These are phyloP conservation scores for Elsinoe necatrix DNA, from an alignment of 2,329 filamentous ascomycete species.

Conservation along the genomic window DNA sequence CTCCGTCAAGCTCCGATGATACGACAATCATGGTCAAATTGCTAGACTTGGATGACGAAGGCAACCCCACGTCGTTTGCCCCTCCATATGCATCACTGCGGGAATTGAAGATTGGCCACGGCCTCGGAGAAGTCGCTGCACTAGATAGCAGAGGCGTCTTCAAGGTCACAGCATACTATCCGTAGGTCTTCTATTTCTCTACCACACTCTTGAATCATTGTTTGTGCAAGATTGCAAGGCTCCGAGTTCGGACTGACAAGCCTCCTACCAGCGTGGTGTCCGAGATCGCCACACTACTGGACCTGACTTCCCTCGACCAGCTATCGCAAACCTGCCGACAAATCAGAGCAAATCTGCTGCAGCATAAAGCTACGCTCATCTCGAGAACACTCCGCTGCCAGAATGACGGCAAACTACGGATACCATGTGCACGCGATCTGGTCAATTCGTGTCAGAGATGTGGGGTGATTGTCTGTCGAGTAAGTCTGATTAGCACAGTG, in stretches of 20 bases:
- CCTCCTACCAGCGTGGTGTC: slow-evolving; percentile 65
- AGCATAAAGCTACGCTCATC: slow-evolving; percentile 67
- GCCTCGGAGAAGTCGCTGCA: neutral
- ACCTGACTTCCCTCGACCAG: slow-evolving; percentile 78
- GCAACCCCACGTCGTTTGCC: slow-evolving; percentile 8
- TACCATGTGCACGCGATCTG: slow-evolving; percentile 74
- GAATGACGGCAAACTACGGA: slow-evolving; percentile 20
- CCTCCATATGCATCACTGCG: slow-evolving; percentile 1
- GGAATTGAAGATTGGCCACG: slow-evolving; percentile 6
- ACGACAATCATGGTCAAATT: slow-evolving; percentile 12
- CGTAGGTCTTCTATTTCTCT: neutral
- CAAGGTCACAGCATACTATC: slow-evolving; percentile 9
- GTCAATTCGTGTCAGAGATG: slow-evolving; percentile 77
- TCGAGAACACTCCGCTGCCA: slow-evolving; percentile 67
- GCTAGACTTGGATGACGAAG: slow-evolving; percentile 15
- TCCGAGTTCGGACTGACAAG: slow-evolving; percentile 7
- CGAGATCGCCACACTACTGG: slow-evolving; percentile 66
- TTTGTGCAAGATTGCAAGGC: neutral
- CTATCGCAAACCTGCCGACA: slow-evolving; percentile 75
- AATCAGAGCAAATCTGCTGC: slow-evolving; percentile 67
- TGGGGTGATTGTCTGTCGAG: slow-evolving; percentile 68
- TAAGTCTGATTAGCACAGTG: slow-evolving; percentile 34
- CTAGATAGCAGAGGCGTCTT: slow-evolving; percentile 1
- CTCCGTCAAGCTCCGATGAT: neutral
- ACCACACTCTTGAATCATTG: neutral